Base-by-base conservation (phyloP, 129 eudicot genomes). In the Apium graveolens region DNA sequence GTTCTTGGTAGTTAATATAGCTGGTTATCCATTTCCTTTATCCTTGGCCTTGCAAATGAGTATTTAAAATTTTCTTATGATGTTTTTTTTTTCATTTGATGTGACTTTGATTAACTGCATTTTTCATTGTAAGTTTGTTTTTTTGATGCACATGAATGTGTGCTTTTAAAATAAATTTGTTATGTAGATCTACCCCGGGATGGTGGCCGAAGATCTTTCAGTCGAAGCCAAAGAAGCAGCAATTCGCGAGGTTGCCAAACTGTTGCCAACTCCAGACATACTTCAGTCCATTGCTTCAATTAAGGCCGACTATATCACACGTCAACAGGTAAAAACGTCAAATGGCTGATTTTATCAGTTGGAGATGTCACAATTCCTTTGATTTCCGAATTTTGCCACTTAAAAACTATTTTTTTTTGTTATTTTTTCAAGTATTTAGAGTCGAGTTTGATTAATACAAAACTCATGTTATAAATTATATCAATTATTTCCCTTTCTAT, bases 201-300 rank as follows among this genome's bases (percentile, higher is more conserved):
- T 91, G 96, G 92, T 96, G 92, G 97, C 80, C 20, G 97, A 96
- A 75, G 97, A 90, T 88, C 91, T 96, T 18, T 97, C 97, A 48
- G 84, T 96, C 27, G 99, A 96, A 79, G 99, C 99, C 32, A 92
- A 90, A 87, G 97, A 96, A 76, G 92, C 97, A 31, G 91, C 97
- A 31, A 97, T 96, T 32, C 91, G 99, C 2, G 99, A 96, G 91
- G 99, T 96, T 81, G 99, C 96, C 20, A 96, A 96, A 87, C 90
- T 92, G 31, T 87, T 96, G 84, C 97, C 99, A 27, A 82, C 89
- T 75, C 96, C 93, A 17, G 97, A 96, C 80, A 96, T 90, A 72
- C 83, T 96, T 53, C 87, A 87, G 41, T 92, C 97, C 63, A 96
- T 96, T 81, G 80, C 97, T 70, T 90, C 97, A 4, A 87, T 96